Base-by-base conservation (phyloP, 1,284 basidiomycete genomes). In the Pholiota adiposa region DNA sequence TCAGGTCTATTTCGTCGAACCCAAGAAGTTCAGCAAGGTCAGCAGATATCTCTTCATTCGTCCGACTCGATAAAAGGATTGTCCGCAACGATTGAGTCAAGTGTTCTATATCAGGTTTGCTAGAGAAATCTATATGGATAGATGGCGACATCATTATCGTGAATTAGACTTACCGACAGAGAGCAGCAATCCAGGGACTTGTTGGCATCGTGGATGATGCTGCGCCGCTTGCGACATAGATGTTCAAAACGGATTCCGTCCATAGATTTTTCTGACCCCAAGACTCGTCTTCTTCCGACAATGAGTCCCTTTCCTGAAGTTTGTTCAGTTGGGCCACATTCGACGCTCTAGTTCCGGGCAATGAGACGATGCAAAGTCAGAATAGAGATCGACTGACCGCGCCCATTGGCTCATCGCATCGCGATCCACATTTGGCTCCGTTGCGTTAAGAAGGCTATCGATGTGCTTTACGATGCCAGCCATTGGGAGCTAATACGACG, bases 11-110 rank as follows among this genome's bases (percentile, higher is more conserved):
- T 29, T 92, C 85, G 63, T 97, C 93, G 69, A 91, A 94, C 0
- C 96, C 96, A 51, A 97, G 75, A n/a, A 92, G 77, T 63, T 97
- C 95, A 2, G 84, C 87, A 1, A 97, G 74, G 64, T 93, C 89
- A 33, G 79, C 83, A 25, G 93, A 93, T 31, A 96, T 88, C n/a
- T 85, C 84, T 48, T 95, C 92, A 63, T 89, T 73, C 8, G 65
- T 69, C 52, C 72, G 70, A 51, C 66, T 57, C 3, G 76, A 79
- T 2, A 74, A 75, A 19, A 82, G 64, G 48, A 74, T 68, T 8
- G 65, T 58, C 25, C 65, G 62, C 25, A 81, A 55, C 14, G 73
- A 69, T 31, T 70, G 66, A 16, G 76, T 60, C 1, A 66, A 54
- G 44, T 59, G 62, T 29, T 55, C 61, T 43, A 40, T 38, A 38